These are phyloP conservation scores for Tricholoma flavovirens DNA, from an alignment of 768 basidiomycete genomes.

Conservation along the genomic window DNA sequence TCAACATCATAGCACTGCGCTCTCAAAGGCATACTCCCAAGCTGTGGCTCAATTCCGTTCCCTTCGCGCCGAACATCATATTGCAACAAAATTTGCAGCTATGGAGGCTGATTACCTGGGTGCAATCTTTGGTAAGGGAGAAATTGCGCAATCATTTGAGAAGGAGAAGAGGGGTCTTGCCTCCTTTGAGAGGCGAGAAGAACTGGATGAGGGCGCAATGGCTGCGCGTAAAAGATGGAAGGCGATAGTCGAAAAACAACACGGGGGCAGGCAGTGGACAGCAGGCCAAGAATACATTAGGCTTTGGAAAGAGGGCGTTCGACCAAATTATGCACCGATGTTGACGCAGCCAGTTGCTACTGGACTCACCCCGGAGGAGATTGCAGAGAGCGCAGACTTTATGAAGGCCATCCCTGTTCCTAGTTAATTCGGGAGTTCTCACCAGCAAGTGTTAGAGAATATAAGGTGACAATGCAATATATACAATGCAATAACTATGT, in stretches of 20 bases:
- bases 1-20: constrained; percentile 50
- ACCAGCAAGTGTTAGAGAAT: background rate
- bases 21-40: constrained; percentile 74
- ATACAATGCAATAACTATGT: constrained; percentile 11
- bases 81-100: constrained; percentile 68
- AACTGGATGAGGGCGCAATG: constrained; percentile 52
- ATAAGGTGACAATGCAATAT: background rate
- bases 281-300: constrained; percentile 66
- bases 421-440: background rate
- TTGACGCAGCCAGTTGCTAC: constrained; percentile 36
- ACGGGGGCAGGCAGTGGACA: constrained; percentile 55
- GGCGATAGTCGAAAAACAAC: constrained; percentile 47
- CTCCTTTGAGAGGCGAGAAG: constrained; percentile 51
- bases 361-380: constrained; percentile 6
- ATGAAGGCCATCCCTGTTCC: background rate
- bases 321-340: constrained; percentile 59
- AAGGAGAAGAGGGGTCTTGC: constrained; percentile 58
- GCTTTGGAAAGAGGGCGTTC: constrained; percentile 64
- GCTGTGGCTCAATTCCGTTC: constrained; percentile 85
- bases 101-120: constrained; percentile 79
- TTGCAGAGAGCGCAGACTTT: constrained; percentile 1
- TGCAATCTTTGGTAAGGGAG: constrained; percentile 51
- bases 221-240: constrained; percentile 76
- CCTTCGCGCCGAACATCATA: constrained; percentile 78
- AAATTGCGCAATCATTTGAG: constrained; percentile 54